Conservation (phyloP, 495 filamentous ascomycete species). For the Usnea hakonensis region DNA sequence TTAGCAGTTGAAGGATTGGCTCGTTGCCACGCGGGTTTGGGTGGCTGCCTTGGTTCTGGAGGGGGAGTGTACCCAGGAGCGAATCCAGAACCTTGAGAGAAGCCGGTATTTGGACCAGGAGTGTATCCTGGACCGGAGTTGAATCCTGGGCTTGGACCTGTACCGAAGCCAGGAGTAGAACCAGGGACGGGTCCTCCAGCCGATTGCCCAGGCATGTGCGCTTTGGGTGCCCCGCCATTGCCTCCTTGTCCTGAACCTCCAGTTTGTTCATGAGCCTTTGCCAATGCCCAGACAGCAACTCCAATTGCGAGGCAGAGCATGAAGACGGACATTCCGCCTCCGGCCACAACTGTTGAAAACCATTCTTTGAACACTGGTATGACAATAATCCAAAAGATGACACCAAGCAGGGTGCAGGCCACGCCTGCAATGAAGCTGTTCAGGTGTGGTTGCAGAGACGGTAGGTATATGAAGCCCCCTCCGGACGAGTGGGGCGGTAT, state of each 20-base stretch:
- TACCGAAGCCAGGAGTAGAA: conserved; percentile 3
- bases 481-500: conserved; percentile 91
- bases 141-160: conserved; percentile 18
- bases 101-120: conserved; percentile 15
- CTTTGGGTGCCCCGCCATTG: conserved; percentile 27
- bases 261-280: conserved; percentile 52
- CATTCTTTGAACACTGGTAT: conserved; percentile 61
- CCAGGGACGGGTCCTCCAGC: conserved; percentile 22
- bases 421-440: conserved; percentile 90
- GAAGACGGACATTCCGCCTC: conserved; percentile 55
- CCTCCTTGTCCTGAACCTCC: conserved; percentile 29
- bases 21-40: conserved; percentile 40
- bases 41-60: conserved; percentile 24
- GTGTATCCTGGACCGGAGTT: conserved; percentile 25
- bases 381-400: conserved; percentile 60
- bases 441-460: conserved; percentile 71
- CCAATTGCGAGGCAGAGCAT: conserved; percentile 59
- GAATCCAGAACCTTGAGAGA: conserved; percentile 12
- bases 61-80: conserved; percentile 26
- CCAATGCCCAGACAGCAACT: conserved; percentile 66
- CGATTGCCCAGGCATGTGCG: conserved; percentile 31
- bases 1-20: conserved; percentile 28
- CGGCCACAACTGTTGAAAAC: conserved; percentile 53
- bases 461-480: conserved; percentile 86
- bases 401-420: conserved; percentile 56